Percentiles rank a stretch among this genome's conserved stretches.
phyloP scores from a whole-genome alignment of 2,329 filamentous ascomycete species.

The Pseudogymnoascus sp. region DNA sequence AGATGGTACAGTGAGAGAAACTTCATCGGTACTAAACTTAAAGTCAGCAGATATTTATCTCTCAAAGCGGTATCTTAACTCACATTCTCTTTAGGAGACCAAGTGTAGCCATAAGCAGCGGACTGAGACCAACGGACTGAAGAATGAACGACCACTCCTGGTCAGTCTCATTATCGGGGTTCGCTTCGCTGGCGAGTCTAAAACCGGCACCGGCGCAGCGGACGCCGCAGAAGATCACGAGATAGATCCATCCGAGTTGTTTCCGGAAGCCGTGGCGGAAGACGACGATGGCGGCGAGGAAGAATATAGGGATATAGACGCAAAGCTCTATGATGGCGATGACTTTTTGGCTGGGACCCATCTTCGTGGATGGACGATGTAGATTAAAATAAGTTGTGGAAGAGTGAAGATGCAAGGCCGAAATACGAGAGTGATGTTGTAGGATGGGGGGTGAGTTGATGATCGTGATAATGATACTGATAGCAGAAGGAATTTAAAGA shows the following conservation, averaged over 20 bases:
- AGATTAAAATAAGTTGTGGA: neutral
- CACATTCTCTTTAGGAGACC: slow-evolving; percentile 24
- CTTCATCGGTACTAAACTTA: slow-evolving; percentile 16
- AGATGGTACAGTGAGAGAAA: slow-evolving; percentile 16
- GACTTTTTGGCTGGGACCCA: slow-evolving; percentile 17
- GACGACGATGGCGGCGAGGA: slow-evolving; percentile 18
- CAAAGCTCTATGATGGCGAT: slow-evolving; percentile 22
- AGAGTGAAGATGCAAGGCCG: neutral
- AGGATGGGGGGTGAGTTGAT: neutral
- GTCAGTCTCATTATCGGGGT: slow-evolving; percentile 22
- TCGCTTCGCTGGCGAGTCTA: slow-evolving; percentile 22
- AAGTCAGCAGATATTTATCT: slow-evolving; percentile 1
- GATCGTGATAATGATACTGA: neutral
- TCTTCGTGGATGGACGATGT: neutral
- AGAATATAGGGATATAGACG: slow-evolving; percentile 21
- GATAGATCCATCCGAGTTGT: slow-evolving; percentile 29
- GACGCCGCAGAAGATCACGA: slow-evolving; percentile 27
- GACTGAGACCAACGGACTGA: slow-evolving; percentile 22
- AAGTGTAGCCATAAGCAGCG: slow-evolving; percentile 21
- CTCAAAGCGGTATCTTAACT: slow-evolving; percentile 9
- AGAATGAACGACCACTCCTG: slow-evolving; percentile 24
- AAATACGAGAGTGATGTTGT: neutral
- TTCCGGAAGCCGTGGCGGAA: slow-evolving; percentile 22
- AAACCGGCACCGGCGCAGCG: slow-evolving; percentile 26
- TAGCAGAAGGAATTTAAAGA: neutral